These are phyloP conservation scores for Pisolithus tinctorius DNA, from an alignment of 768 basidiomycete genomes.

Conservation along the genomic window DNA sequence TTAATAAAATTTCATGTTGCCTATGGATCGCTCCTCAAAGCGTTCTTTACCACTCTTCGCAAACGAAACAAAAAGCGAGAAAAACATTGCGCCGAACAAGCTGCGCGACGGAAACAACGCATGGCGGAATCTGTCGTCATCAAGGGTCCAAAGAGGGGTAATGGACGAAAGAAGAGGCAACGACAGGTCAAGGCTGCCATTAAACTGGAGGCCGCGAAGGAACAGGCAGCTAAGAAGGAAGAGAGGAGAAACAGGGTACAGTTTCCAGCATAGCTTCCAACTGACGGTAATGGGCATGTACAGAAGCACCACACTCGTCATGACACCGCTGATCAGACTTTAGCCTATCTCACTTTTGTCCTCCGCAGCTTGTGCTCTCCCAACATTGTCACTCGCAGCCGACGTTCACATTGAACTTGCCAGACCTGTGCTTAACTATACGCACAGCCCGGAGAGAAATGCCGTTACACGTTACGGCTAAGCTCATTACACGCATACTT, in stretches of 20 bases:
- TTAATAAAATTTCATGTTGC: conserved; percentile 63
- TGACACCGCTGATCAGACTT: no score
- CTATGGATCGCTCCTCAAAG: conserved; percentile 77
- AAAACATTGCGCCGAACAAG: conserved; percentile 66
- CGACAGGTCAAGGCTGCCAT: conserved; percentile 57
- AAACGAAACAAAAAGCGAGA: conserved; percentile 95
- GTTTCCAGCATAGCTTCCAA: neutral
- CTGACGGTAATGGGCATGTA: no score
- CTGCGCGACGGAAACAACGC: conserved; percentile 62
- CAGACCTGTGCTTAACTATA: no score
- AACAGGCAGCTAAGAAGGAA: conserved; percentile 53
- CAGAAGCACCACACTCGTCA: no score
- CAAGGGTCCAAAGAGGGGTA: conserved; percentile 69
- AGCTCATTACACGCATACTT: no score
- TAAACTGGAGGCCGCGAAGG: conserved; percentile 67
- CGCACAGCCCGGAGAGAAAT: no score
- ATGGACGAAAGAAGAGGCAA: conserved; percentile 64
- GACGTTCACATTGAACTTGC: no score
- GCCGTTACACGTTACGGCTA: no score
- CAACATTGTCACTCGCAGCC: no score
- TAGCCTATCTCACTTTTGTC: no score
- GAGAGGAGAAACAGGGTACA: conserved; percentile 27
- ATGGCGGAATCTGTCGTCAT: conserved; percentile 69
- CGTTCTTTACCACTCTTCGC: conserved; percentile 71
- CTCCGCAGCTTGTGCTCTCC: no score